Evolutionary conservation across 352 stramenopile genomes (phyloP).

Genomic region (Phytopythium helicoides): DNA sequence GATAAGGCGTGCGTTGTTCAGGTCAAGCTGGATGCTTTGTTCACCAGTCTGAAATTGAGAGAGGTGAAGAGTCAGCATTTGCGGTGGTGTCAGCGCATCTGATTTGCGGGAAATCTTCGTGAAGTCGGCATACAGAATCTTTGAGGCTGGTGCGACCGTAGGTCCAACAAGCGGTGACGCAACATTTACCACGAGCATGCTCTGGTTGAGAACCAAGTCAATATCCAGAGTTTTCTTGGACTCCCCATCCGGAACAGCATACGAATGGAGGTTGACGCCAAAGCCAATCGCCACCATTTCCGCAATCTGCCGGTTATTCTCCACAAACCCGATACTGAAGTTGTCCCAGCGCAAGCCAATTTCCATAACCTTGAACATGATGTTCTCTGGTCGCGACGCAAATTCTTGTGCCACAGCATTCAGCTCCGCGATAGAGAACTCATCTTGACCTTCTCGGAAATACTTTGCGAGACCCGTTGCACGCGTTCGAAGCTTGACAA

Average conservation of each 20-base stretch:
- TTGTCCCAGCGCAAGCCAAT: constrained; percentile 52
- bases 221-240: constrained; percentile 49
- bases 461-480: constrained; percentile 37
- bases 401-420: constrained; percentile 40
- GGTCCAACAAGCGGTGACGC: constrained; percentile 28
- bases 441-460: constrained; percentile 32
- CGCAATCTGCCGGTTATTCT: constrained; percentile 34
- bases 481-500: constrained; percentile 42
- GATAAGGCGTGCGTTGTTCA: constrained; percentile 54
- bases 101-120: constrained; percentile 22
- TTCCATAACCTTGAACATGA: constrained; percentile 55
- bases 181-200: constrained; percentile 51
- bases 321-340: constrained; percentile 47
- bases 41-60: constrained; percentile 46
- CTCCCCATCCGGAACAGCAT: constrained; percentile 37
- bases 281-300: constrained; percentile 55
- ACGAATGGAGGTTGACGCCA: constrained; percentile 40
- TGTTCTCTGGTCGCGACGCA: constrained; percentile 34
- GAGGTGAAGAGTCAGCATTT: constrained; percentile 44
- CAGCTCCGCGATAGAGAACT: constrained; percentile 42
- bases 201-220: constrained; percentile 43
- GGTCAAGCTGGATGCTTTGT: constrained; percentile 30
- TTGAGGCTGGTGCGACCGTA: constrained; percentile 31
- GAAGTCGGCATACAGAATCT: constrained; percentile 59
- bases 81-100: constrained; percentile 26